Percentiles rank a stretch among this genome's conserved stretches.
Evolutionary conservation across 179 eudicot genomes (phyloP).

Genomic region (Camellia oleifera): DNA sequence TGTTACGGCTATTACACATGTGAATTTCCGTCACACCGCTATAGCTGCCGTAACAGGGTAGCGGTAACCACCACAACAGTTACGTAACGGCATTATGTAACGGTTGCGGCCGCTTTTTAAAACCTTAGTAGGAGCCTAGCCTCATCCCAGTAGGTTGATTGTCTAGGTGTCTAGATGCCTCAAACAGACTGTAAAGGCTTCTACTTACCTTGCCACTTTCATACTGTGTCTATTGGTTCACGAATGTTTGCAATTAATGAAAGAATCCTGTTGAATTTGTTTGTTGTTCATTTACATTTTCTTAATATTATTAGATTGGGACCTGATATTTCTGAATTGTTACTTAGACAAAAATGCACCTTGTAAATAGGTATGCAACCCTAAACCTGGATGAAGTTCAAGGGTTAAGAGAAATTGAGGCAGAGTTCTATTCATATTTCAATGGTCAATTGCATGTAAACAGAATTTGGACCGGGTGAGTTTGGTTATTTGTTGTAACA

Average conservation of each 20-base stretch:
- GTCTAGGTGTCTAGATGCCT: not conserved
- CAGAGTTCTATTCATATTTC: conserved; percentile 53
- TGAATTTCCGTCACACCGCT: no score
- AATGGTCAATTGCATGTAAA: conserved; percentile 56
- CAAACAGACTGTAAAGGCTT: not conserved
- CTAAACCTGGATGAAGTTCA: conserved; percentile 49
- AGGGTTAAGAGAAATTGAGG: conserved; percentile 49
- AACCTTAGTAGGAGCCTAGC: not conserved
- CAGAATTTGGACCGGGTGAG: conserved; percentile 73
- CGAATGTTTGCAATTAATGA: not conserved
- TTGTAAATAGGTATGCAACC: conserved; percentile 48
- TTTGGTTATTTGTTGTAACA: conserved; percentile 2
- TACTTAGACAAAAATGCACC: not conserved
- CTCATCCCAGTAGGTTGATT: not conserved
- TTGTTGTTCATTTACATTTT: not conserved
- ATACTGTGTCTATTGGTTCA: not conserved
- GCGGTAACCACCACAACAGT: no score
- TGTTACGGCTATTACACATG: no score
- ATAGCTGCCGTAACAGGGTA: no score
- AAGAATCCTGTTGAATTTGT: not conserved
- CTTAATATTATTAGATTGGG: not conserved
- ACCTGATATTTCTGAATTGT: conserved; percentile 4
- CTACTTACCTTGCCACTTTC: not conserved
- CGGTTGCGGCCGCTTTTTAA: no score
- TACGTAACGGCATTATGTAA: no score